Percentiles rank a stretch among this genome's conserved stretches.
Evolutionary conservation across 2,329 filamentous ascomycete genomes (phyloP).

Genomic region (Arthrobotrys sphaeroides): DNA sequence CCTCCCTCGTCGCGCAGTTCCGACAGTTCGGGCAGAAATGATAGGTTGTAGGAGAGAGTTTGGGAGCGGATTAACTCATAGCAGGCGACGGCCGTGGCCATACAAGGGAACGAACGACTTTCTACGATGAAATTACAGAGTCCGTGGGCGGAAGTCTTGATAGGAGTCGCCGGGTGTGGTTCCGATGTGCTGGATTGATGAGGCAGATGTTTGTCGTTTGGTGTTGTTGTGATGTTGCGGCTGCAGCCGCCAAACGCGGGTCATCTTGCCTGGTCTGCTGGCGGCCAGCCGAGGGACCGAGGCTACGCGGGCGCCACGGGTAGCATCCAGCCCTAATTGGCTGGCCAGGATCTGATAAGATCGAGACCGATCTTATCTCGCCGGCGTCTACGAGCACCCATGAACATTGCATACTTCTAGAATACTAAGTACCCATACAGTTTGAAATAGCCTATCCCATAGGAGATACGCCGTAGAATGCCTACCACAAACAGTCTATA

Average conservation of each 20-base stretch:
- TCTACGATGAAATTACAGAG: slow-evolving; percentile 35
- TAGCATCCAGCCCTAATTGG: slow-evolving; percentile 18
- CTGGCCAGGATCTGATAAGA: too few species aligned
- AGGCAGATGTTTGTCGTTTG: slow-evolving; percentile 53
- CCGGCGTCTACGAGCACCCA: too few species aligned
- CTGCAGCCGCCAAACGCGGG: slow-evolving; percentile 53
- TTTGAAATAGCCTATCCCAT: too few species aligned
- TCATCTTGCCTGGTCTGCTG: slow-evolving; percentile 38
- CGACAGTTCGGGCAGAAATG: slow-evolving; percentile 28
- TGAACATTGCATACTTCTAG: too few species aligned
- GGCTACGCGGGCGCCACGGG: slow-evolving; percentile 10
- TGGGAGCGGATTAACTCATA: slow-evolving; percentile 50
- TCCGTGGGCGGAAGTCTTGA: slow-evolving; percentile 32
- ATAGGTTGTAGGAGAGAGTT: slow-evolving; percentile 18
- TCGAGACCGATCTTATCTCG: too few species aligned
- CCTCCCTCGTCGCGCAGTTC: slow-evolving; percentile 50
- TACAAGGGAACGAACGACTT: slow-evolving; percentile 43
- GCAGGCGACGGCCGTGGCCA: slow-evolving; percentile 29
- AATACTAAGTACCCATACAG: too few species aligned
- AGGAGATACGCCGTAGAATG: too few species aligned
- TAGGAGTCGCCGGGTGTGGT: slow-evolving; percentile 44
- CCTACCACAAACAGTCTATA: background rate
- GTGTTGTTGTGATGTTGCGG: slow-evolving; percentile 53
- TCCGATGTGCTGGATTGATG: slow-evolving; percentile 52
- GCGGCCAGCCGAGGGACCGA: slow-evolving; percentile 11